A percentile compares a stretch with the other conserved stretches of the same genome.
These are phyloP conservation scores for Zoysia japonica DNA, from an alignment of 176 grass and related monocot species.

Conservation along the genomic window DNA sequence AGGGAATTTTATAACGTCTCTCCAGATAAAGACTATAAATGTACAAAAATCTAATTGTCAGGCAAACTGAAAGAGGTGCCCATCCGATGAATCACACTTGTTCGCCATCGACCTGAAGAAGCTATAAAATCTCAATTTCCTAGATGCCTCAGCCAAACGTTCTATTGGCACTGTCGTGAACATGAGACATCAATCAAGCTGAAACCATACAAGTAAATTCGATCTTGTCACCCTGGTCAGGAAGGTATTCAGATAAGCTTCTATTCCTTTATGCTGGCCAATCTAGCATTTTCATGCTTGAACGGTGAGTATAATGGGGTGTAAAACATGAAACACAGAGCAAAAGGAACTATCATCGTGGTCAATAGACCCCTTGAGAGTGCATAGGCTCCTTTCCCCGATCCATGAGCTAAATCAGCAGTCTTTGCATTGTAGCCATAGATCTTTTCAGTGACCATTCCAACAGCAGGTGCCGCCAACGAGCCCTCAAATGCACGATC, in stretches of 20 bases:
- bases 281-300: slow-evolving; percentile 65
- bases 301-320: slow-evolving; percentile 79
- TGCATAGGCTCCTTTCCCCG: slow-evolving; percentile 65
- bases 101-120: not conserved
- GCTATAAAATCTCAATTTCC: not conserved
- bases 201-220: not conserved
- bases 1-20: not conserved
- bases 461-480: slow-evolving; percentile 77
- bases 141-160: not conserved
- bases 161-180: not conserved
- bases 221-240: not conserved
- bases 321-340: slow-evolving; percentile 76
- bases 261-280: slow-evolving; percentile 61
- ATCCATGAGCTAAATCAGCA: slow-evolving; percentile 55
- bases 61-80: not conserved
- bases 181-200: not conserved
- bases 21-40: not conserved
- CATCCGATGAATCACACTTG: not conserved
- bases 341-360: slow-evolving; percentile 87
- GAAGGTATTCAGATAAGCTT: slow-evolving; percentile 41
- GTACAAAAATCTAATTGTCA: not conserved
- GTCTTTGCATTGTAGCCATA: slow-evolving; percentile 82
- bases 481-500: slow-evolving; percentile 89
- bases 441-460: slow-evolving; percentile 73
- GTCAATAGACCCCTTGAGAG: slow-evolving; percentile 78